phyloP scores from a whole-genome alignment of 441 rosid species.

The Pelargonium australe region DNA sequence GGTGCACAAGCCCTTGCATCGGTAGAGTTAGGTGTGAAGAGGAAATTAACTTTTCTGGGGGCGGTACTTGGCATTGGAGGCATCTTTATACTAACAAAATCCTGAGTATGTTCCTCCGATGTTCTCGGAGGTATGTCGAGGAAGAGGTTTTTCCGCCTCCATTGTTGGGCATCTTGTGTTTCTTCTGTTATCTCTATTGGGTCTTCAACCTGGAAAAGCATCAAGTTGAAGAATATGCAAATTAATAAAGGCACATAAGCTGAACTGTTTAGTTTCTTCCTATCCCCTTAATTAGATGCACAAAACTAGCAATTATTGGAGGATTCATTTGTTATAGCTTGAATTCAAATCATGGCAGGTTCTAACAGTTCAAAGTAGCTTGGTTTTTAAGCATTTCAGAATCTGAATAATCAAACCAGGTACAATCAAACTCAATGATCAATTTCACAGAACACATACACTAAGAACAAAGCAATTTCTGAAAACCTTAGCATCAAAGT shows the following conservation, averaged over 20 bases:
- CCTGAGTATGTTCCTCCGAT: slow-evolving; percentile 37
- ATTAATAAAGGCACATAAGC: too few species aligned
- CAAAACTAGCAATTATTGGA: neutral
- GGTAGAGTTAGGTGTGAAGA: slow-evolving; percentile 43
- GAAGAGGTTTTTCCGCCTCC: slow-evolving; percentile 53
- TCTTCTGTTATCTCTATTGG: slow-evolving; percentile 46
- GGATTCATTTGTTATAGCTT: neutral
- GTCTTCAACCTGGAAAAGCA: slow-evolving; percentile 38
- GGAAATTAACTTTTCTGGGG: slow-evolving; percentile 75
- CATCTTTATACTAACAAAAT: slow-evolving; percentile 49
- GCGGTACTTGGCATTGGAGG: slow-evolving; percentile 69
- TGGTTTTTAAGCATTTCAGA: too few species aligned
- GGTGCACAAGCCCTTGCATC: slow-evolving; percentile 37
- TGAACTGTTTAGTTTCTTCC: too few species aligned
- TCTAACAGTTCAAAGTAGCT: too few species aligned
- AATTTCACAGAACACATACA: too few species aligned
- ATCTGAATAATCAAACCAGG: too few species aligned
- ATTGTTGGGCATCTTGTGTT: slow-evolving; percentile 31
- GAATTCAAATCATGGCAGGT: neutral
- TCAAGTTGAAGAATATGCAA: too few species aligned
- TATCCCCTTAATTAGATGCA: too few species aligned
- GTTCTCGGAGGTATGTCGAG: slow-evolving; percentile 72
- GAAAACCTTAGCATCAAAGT: too few species aligned
- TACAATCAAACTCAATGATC: neutral
- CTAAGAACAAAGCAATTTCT: too few species aligned